Conservation (phyloP, 371 early-diverging fungal species). For the Zychaea mexicana region DNA sequence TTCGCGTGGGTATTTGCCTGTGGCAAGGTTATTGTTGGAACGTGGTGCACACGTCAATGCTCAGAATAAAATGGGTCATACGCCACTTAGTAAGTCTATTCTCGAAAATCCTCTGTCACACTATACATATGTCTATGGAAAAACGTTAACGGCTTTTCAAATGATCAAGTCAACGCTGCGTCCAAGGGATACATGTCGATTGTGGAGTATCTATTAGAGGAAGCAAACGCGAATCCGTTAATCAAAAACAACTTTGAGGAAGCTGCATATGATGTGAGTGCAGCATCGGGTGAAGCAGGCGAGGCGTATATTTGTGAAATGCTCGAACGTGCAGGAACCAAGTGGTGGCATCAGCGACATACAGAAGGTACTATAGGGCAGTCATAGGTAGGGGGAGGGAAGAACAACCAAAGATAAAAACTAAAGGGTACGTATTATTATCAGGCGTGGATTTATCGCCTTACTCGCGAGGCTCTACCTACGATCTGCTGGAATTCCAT, state of each 20-base stretch:
- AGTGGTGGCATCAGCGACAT: slow-evolving; percentile 42
- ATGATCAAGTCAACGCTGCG: slow-evolving; percentile 84
- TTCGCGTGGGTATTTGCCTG: slow-evolving; percentile 60
- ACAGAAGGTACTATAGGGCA: slow-evolving; percentile 21
- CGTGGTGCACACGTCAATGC: slow-evolving; percentile 63
- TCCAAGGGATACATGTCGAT: slow-evolving; percentile 72
- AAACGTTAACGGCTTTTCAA: no score
- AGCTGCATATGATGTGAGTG: slow-evolving; percentile 83
- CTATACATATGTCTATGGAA: no score
- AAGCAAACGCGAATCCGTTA: slow-evolving; percentile 65
- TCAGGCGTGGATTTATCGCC: slow-evolving; percentile 1
- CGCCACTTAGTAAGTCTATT: slow-evolving; percentile 71
- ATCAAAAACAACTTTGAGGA: slow-evolving; percentile 74
- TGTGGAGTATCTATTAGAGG: slow-evolving; percentile 66
- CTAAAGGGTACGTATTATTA: no score
- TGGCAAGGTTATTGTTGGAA: slow-evolving; percentile 63
- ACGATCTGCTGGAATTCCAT: slow-evolving; percentile 61
- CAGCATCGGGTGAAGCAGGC: slow-evolving; percentile 57
- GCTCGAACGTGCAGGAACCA: slow-evolving; percentile 60
- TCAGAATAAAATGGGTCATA: slow-evolving; percentile 70
- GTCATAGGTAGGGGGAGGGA: no score
- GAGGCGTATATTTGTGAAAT: slow-evolving; percentile 69
- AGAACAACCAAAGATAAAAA: no score
- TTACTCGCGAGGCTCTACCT: slow-evolving; percentile 17
- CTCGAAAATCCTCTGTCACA: no score